These are phyloP conservation scores for Populus davidiana DNA, from an alignment of 345 rosid genomes.

Conservation along the genomic window DNA sequence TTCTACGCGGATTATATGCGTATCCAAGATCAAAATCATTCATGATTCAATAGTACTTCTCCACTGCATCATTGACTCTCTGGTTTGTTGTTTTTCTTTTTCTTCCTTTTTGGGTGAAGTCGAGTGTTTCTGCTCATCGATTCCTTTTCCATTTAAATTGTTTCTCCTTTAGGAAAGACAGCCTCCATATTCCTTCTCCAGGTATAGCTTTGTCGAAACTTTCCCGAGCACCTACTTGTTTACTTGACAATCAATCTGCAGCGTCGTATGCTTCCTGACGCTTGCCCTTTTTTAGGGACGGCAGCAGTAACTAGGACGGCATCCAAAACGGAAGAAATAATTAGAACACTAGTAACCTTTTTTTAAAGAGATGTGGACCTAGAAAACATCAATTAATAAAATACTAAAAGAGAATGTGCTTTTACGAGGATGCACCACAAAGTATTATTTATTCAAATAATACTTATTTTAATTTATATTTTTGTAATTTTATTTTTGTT, in stretches of 20 bases:
- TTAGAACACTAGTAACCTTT: no score
- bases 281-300: neutral
- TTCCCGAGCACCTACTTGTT: neutral
- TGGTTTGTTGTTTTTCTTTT: neutral
- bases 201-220: neutral
- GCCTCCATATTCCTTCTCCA: neutral
- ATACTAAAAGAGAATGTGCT: no score
- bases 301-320: no score
- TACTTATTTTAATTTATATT: no score
- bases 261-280: neutral
- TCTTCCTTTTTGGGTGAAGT: neutral
- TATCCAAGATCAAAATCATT: slow-evolving; percentile 25
- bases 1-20: slow-evolving; percentile 35
- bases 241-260: neutral
- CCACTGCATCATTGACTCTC: neutral
- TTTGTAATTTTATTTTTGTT: no score
- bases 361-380: no score
- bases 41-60: neutral
- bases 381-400: no score
- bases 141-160: neutral
- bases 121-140: neutral
- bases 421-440: no score
- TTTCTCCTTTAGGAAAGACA: neutral
- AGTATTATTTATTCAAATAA: no score
- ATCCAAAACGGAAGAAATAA: no score